phyloP scores from a whole-genome alignment of 2,329 filamentous ascomycete species.

The Diaporthe eres region DNA sequence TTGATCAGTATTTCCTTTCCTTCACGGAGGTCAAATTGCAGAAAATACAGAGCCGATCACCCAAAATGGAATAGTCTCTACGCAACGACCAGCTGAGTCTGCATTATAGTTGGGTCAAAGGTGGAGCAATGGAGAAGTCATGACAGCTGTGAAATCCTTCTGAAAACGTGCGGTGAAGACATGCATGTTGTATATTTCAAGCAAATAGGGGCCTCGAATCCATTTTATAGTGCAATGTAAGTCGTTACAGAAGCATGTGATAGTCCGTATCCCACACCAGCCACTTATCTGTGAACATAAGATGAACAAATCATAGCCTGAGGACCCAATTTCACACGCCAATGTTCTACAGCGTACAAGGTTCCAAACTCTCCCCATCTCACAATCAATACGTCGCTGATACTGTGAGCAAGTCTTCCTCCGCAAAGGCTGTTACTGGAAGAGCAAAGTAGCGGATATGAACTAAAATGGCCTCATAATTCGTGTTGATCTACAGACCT shows the following conservation, averaged over 20 bases:
- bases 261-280: not conserved
- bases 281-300: not conserved
- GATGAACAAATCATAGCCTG: no score
- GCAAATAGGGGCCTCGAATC: no score
- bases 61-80: conserved; percentile 8
- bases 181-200: not conserved
- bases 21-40: not conserved
- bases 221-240: no score
- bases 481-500: not conserved
- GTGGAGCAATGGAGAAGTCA: conserved; percentile 1
- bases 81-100: conserved; percentile 13
- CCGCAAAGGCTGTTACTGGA: not conserved
- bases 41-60: not conserved
- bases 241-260: not conserved
- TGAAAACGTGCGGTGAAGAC: not conserved
- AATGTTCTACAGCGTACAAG: not conserved
- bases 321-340: no score
- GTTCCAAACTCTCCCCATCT: accelerated
- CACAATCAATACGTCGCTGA: not conserved
- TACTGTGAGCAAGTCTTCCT: not conserved
- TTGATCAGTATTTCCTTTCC: conserved; percentile 14
- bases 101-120: conserved; percentile 24
- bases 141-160: not conserved
- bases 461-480: not conserved
- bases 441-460: no score